These are phyloP conservation scores for Annulohypoxylon truncatum DNA, from an alignment of 2,329 filamentous ascomycete genomes.

Conservation along the genomic window DNA sequence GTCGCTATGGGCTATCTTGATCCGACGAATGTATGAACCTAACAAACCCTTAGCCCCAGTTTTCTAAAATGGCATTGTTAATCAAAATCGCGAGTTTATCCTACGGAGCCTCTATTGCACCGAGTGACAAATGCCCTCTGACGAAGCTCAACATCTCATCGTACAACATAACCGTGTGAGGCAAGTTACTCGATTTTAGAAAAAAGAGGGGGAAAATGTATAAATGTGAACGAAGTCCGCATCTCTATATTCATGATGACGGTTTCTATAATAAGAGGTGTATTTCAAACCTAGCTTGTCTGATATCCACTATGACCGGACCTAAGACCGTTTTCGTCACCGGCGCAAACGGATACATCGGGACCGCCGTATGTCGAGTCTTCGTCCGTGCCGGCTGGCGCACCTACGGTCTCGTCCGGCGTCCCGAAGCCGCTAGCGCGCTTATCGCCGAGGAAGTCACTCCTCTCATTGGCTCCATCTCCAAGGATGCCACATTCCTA, in stretches of 20 bases:
- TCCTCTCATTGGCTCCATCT: constrained; percentile 56
- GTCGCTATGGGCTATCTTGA: no score
- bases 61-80: constrained; percentile 9
- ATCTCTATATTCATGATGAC: background rate
- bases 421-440: constrained; percentile 44
- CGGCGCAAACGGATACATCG: constrained; percentile 63
- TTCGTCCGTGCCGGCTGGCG: constrained; percentile 59
- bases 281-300: background rate
- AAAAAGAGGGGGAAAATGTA: no score
- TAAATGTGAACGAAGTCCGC: constrained; percentile 6
- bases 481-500: constrained; percentile 47
- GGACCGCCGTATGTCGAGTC: constrained; percentile 57
- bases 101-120: constrained; percentile 29
- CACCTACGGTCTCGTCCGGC: constrained; percentile 59
- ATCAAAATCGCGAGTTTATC: background rate
- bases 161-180: background rate
- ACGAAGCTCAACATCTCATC: background rate
- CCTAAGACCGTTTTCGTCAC: constrained; percentile 56
- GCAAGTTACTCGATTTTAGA: background rate
- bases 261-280: background rate
- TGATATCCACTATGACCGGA: constrained; percentile 17
- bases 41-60: background rate
- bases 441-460: constrained; percentile 54
- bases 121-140: constrained; percentile 29
- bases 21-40: no score